phyloP scores from a whole-genome alignment of 208 protist species.

The Plasmodiophora brassicae region DNA sequence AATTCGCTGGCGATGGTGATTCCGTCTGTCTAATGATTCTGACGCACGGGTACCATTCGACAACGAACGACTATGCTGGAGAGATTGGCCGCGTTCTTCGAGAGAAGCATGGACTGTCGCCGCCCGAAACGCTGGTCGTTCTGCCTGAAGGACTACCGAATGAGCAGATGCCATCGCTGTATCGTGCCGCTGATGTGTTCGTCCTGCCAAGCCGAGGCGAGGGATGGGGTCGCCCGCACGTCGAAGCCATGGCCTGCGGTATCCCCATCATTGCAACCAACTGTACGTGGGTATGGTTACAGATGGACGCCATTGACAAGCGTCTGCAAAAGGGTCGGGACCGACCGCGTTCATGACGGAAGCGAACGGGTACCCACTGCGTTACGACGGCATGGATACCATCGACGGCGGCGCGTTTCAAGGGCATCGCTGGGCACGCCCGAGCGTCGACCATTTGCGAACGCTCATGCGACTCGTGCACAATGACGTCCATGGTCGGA shows the following conservation, averaged over 20 bases:
- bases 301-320: too few relatives aligned
- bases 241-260: slow-evolving; percentile 54
- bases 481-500: background rate
- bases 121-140: background rate
- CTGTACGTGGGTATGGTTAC: too few relatives aligned
- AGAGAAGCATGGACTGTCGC: background rate
- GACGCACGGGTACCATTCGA: background rate
- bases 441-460: slow-evolving; percentile 29
- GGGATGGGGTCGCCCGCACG: slow-evolving; percentile 66
- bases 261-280: slow-evolving; percentile 52
- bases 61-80: background rate
- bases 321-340: too few relatives aligned
- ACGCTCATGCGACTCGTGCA: slow-evolving; percentile 40
- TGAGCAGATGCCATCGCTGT: slow-evolving; percentile 61
- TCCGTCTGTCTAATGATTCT: background rate
- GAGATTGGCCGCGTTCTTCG: background rate
- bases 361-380: slow-evolving; percentile 26
- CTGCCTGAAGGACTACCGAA: slow-evolving; percentile 21
- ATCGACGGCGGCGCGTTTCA: slow-evolving; percentile 30
- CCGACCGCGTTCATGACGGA: slow-evolving; percentile 40
- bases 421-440: slow-evolving; percentile 47
- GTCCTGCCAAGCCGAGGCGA: slow-evolving; percentile 75
- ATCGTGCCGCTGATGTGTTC: slow-evolving; percentile 68
- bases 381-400: background rate
- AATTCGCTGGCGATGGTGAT: background rate